These are phyloP conservation scores for Nematocida parisii DNA, from an alignment of 371 early-diverging fungal genomes.

Conservation along the genomic window DNA sequence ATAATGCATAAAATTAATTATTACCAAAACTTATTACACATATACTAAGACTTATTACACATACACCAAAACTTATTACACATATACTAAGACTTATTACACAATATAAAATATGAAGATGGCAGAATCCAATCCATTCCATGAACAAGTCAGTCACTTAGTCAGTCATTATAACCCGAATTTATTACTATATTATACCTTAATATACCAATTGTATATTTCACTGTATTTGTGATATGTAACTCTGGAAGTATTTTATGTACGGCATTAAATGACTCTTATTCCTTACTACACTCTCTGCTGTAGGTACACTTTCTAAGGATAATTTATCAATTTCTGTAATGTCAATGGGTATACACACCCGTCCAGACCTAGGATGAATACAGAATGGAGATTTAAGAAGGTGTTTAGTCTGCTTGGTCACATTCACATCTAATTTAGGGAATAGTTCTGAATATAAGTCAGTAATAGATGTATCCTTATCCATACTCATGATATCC, in stretches of 20 bases:
- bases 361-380: constrained; percentile 75
- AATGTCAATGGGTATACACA: constrained; percentile 54
- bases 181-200: too few relatives aligned
- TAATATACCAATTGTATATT: too few relatives aligned
- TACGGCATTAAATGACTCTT: background rate
- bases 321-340: constrained; percentile 16
- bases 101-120: too few relatives aligned
- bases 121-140: too few relatives aligned
- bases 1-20: too few relatives aligned
- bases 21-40: too few relatives aligned
- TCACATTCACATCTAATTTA: constrained; percentile 87
- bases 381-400: constrained; percentile 96
- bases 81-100: too few relatives aligned
- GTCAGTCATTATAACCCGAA: too few relatives aligned
- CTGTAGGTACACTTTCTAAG: constrained; percentile 51
- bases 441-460: constrained; percentile 73
- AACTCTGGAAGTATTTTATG: constrained; percentile 14
- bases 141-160: too few relatives aligned
- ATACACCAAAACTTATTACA: too few relatives aligned
- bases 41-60: too few relatives aligned
- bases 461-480: constrained; percentile 63
- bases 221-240: background rate
- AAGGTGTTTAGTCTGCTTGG: constrained; percentile 84
- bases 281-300: constrained; percentile 6
- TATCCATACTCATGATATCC: constrained; percentile 1